Evolutionary conservation across 768 basidiomycete genomes (phyloP), one percentile per base, ranked within the genome.

Genomic region (Boletellus emodensis): DNA sequence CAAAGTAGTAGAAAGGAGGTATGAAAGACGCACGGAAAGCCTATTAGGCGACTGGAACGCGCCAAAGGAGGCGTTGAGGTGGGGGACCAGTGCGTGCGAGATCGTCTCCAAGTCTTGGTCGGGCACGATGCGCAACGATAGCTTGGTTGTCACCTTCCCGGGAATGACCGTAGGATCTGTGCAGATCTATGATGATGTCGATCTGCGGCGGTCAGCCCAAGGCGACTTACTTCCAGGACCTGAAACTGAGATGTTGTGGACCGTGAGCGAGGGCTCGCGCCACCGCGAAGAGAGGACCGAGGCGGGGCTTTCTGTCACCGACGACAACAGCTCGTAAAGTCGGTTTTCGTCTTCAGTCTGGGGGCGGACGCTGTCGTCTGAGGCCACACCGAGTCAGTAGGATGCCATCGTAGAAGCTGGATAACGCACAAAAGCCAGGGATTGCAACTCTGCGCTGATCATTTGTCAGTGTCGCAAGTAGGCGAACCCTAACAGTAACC

Each of bases 91-190:
- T 9, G 79, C 71, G 14, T 72, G 71, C 4, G 83, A 80, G 52
- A 95, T 84, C 4, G 72, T 76, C 7, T 86, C 80, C 4, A 94
- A 71, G 48, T 85, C 80, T 67, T 98, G 95, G 62, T 98, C 92
- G 2, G 95, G 95, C 0, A 99, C 95, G 57, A 97, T 88, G 12
- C 95, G 89, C 51, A 98, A 68, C 5, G 92, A 95, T 6, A 97
- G 77, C 54, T 90, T 84, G 1, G 94, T 83, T n/a, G 79, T 82
- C 24, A 95, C 91, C 9, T 74, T 78, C 1, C 84, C 82, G 0
- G 95, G 94, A 40, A 98, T 98, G 51, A 97, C 83, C 1, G 95
- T 95, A 4, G 87, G 74, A 63, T 90, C 90, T 91, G 44, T 7
- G 10, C 32, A 4, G 34, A 39, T 44, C 17, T 14, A 18, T 34